These are phyloP conservation scores for Fagopyrum tataricum DNA, from an alignment of 148 eudicot genomes.

Conservation along the genomic window DNA sequence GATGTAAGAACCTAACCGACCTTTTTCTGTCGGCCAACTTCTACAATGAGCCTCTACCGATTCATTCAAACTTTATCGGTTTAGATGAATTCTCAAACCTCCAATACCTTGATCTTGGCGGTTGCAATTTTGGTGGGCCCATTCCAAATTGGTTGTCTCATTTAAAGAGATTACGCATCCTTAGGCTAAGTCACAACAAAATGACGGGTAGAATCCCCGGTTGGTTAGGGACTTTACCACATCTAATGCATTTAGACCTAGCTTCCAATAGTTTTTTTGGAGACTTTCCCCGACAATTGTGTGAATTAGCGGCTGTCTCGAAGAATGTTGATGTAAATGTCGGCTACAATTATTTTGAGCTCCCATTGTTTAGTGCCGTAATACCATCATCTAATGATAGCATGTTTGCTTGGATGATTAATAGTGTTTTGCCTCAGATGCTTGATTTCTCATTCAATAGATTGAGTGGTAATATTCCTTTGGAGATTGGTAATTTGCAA, in stretches of 20 bases:
- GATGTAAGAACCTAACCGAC: constrained; percentile 56
- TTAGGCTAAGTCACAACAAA: constrained; percentile 61
- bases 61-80: constrained; percentile 25
- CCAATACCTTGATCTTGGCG: constrained; percentile 58
- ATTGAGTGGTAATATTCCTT: constrained; percentile 54
- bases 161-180: constrained; percentile 46
- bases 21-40: constrained; percentile 51
- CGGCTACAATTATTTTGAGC: constrained; percentile 41
- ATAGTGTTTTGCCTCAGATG: constrained; percentile 22
- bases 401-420: too few relatives aligned
- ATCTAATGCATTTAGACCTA: constrained; percentile 61
- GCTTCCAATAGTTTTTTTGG: constrained; percentile 44
- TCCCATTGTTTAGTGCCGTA: constrained; percentile 39
- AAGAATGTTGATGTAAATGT: constrained; percentile 25
- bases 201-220: constrained; percentile 60
- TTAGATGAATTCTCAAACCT: constrained; percentile 42
- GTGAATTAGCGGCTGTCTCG: constrained; percentile 32
- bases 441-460: constrained; percentile 51
- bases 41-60: constrained; percentile 45
- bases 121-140: constrained; percentile 46
- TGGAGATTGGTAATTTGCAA: constrained; percentile 50
- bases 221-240: constrained; percentile 56
- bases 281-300: constrained; percentile 40
- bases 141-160: constrained; percentile 59
- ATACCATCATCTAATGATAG: too few relatives aligned